Evolutionary conservation across 2,329 filamentous ascomycete species (phyloP).

Genomic region (Fonsecaea erecta): DNA sequence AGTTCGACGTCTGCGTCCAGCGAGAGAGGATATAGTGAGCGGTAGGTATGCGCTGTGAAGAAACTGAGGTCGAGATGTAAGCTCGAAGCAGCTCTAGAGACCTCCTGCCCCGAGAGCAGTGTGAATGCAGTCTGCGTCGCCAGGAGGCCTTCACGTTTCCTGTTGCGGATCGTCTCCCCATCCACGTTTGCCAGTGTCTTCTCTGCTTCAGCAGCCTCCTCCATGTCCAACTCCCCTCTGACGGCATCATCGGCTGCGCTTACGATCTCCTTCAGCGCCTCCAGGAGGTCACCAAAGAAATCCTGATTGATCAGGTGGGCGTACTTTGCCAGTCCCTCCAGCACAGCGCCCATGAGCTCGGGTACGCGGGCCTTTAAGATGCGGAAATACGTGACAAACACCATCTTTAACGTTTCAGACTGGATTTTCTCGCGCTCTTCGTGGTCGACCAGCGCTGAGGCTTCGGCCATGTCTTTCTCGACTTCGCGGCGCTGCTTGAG

Average conservation of each 20-base stretch:
- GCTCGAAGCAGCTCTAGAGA: constrained; percentile 76
- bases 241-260: constrained; percentile 64
- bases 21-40: constrained; percentile 76
- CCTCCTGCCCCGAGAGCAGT: constrained; percentile 93
- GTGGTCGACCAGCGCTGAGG: constrained; percentile 86
- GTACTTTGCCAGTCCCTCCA: constrained; percentile 92
- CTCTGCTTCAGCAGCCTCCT: constrained; percentile 37
- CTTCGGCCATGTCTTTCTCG: constrained; percentile 90
- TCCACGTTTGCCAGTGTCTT: constrained; percentile 54
- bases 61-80: constrained; percentile 91
- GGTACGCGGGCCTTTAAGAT: constrained; percentile 83
- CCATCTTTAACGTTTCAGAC: constrained; percentile 91
- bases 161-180: constrained; percentile 66
- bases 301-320: constrained; percentile 98
- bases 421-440: constrained; percentile 94
- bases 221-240: constrained; percentile 53
- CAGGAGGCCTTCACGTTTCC: constrained; percentile 83
- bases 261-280: constrained; percentile 92
- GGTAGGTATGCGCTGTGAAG: constrained; percentile 94
- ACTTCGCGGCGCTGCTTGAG: constrained; percentile 83
- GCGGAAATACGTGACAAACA: constrained; percentile 93
- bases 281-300: constrained; percentile 95
- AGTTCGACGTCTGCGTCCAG: constrained; percentile 86
- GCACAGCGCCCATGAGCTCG: constrained; percentile 91
- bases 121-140: constrained; percentile 96